Conservation (phyloP, 176 grass and related monocot species). For the Canna indica region DNA sequence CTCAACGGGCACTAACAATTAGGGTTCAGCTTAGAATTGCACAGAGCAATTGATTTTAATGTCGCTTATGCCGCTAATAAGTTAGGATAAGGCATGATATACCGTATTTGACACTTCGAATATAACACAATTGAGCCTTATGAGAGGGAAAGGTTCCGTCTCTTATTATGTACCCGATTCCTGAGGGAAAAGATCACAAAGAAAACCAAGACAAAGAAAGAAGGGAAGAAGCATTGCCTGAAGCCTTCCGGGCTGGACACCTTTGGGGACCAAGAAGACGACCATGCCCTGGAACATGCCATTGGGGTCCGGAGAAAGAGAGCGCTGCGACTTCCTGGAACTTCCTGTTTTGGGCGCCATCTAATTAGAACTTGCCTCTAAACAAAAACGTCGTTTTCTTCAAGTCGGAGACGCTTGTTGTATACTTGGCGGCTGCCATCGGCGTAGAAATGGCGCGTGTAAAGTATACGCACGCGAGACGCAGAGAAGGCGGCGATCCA, state of each 20-base stretch:
- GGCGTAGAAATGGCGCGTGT: background rate
- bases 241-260: conserved; percentile 58
- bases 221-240: conserved; percentile 21
- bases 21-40: background rate
- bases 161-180: background rate
- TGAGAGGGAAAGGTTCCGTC: no score
- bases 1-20: background rate
- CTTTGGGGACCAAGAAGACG: conserved; percentile 42
- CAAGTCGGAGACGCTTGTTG: background rate
- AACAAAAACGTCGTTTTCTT: background rate
- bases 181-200: background rate
- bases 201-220: background rate
- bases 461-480: no score
- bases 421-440: no score
- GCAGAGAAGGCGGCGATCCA: background rate
- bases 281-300: conserved; percentile 78
- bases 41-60: background rate
- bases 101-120: background rate
- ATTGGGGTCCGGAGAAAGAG: conserved; percentile 28
- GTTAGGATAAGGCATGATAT: background rate
- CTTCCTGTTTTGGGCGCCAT: conserved; percentile 40
- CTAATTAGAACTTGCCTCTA: background rate
- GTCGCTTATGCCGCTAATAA: background rate
- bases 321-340: conserved; percentile 20
- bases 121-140: background rate